A percentile compares a stretch with the other conserved stretches of the same genome.
phyloP scores from a whole-genome alignment of 371 early-diverging fungal species.

The Choanephora cucurbitarum region DNA sequence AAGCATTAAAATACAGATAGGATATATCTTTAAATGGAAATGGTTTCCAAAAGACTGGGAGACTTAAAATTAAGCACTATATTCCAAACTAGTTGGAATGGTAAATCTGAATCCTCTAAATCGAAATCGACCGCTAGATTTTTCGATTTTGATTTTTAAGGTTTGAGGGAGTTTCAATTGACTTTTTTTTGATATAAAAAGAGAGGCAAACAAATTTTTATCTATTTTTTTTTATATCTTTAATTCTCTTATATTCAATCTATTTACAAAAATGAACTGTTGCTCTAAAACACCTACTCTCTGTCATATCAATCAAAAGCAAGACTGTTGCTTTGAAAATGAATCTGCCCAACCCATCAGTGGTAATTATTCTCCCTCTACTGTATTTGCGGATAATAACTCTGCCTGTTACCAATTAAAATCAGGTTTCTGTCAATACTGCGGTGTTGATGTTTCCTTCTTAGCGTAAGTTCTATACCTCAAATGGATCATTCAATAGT shows the following conservation, averaged over 20 bases:
- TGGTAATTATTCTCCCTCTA: too few species aligned
- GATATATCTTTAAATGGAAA: neutral
- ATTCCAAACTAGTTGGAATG: neutral
- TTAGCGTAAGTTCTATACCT: conserved; percentile 9
- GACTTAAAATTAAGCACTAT: neutral
- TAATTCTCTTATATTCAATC: too few species aligned
- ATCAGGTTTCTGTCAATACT: conserved; percentile 14
- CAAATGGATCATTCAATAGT: too few species aligned
- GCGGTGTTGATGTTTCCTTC: conserved; percentile 16
- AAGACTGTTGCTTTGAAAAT: neutral
- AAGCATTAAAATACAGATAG: neutral
- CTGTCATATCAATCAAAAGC: neutral
- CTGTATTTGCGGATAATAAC: neutral
- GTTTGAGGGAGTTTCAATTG: neutral
- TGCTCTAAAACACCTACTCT: neutral
- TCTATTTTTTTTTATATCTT: neutral
- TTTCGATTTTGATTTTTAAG: neutral
- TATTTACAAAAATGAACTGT: too few species aligned
- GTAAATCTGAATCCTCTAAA: neutral
- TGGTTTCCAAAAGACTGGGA: neutral
- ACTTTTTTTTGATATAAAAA: neutral
- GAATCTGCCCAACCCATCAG: too few species aligned
- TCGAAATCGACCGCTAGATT: neutral
- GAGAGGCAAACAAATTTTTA: neutral
- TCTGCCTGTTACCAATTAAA: neutral